These are phyloP conservation scores for Alternaria triticina DNA, from an alignment of 2,329 filamentous ascomycete species.

Conservation along the genomic window DNA sequence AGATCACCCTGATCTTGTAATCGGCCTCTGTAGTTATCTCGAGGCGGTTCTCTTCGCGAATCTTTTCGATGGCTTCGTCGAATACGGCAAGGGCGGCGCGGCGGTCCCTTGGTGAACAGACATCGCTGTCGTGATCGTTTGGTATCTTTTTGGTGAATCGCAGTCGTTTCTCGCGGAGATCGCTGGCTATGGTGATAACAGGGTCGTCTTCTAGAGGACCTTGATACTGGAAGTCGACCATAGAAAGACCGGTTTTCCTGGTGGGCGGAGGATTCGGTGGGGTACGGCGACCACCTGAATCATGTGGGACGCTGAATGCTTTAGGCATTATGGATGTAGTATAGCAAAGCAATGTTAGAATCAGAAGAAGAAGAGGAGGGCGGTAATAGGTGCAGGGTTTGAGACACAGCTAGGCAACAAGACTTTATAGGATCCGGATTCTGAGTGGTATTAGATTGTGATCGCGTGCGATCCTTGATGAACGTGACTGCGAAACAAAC, in stretches of 20 bases:
- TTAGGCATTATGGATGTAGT: background rate
- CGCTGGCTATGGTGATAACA: background rate
- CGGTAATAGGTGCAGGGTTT: background rate
- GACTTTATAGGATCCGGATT: background rate
- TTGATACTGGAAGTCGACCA: background rate
- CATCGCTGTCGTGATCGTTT: background rate
- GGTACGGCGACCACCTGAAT: background rate
- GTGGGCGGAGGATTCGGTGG: background rate
- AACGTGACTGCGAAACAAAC: background rate
- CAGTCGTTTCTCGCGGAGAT: background rate
- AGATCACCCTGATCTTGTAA: slow-evolving; percentile 12
- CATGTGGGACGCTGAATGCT: background rate
- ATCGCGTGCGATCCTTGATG: background rate
- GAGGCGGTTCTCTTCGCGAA: background rate
- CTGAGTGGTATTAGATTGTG: background rate
- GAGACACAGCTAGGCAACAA: background rate
- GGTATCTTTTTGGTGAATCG: background rate
- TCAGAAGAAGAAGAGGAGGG: background rate
- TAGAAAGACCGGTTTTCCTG: background rate
- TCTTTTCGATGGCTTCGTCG: background rate
- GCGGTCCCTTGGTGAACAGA: background rate
- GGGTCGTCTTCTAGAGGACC: background rate
- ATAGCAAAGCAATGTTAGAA: background rate
- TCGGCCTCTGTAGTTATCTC: slow-evolving; percentile 10
- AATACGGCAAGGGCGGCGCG: background rate